Conservation (phyloP, 1,139 yeast genomes). For the Petasospora rhodanensis region DNA sequence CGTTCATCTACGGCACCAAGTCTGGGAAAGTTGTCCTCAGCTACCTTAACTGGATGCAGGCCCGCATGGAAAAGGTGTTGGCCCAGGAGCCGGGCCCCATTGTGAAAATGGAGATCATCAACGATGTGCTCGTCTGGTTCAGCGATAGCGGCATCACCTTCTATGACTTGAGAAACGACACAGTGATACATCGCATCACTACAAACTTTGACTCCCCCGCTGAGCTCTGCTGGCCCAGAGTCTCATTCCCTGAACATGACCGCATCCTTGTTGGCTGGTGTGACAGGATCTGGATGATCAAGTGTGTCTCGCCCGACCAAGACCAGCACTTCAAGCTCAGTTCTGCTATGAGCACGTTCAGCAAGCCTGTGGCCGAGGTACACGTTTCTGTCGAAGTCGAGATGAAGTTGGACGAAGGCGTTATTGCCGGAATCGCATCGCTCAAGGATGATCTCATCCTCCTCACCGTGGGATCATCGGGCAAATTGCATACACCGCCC, state of each 20-base stretch:
- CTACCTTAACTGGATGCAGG: slow-evolving; percentile 82
- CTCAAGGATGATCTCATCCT: slow-evolving; percentile 56
- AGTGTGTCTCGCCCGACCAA: too few species aligned
- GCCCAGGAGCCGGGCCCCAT: slow-evolving; percentile 61
- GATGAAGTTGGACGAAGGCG: slow-evolving; percentile 38
- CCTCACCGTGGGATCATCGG: slow-evolving; percentile 16
- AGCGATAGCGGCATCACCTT: slow-evolving; percentile 74
- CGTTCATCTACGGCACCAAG: slow-evolving; percentile 86
- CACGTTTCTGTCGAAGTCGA: slow-evolving; percentile 54
- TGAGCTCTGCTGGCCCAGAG: slow-evolving; percentile 81
- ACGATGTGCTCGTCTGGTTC: slow-evolving; percentile 76
- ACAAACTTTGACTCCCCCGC: slow-evolving; percentile 55
- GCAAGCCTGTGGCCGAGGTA: slow-evolving; percentile 47
- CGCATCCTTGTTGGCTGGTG: slow-evolving; percentile 83
- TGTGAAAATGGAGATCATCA: slow-evolving; percentile 56
- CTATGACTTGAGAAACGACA: slow-evolving; percentile 45
- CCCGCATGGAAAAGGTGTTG: slow-evolving; percentile 61
- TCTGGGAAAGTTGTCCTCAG: slow-evolving; percentile 78
- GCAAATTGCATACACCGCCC: slow-evolving; percentile 42
- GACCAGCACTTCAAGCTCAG: slow-evolving; percentile 39
- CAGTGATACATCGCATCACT: slow-evolving; percentile 48
- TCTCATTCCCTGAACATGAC: slow-evolving; percentile 63
- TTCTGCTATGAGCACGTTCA: slow-evolving; percentile 66
- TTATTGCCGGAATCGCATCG: slow-evolving; percentile 75
- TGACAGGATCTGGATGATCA: slow-evolving; percentile 67